Evolutionary conservation across 1,139 yeast genomes (phyloP), one percentile per base, ranked within the genome.

Genomic region (Diutina catenulata): DNA sequence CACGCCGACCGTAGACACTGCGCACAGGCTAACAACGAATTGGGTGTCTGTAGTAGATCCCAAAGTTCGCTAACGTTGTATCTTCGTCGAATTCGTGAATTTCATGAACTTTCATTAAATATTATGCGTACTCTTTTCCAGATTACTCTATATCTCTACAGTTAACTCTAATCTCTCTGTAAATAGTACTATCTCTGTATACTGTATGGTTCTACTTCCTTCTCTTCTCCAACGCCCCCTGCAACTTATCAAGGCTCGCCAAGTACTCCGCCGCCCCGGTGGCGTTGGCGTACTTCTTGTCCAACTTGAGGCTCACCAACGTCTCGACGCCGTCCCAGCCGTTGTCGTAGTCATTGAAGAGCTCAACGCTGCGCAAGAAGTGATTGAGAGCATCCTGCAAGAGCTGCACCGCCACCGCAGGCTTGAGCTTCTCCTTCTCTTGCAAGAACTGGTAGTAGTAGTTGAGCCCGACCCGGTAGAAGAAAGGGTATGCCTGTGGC

Each of bases 271-370:
- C n/a, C n/a, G n/a, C n/a, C n/a, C n/a, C n/a, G n/a, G n/a, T n/a
- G n/a, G n/a, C n/a, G n/a, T n/a, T n/a, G n/a, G n/a, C n/a, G n/a
- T n/a, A n/a, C n/a, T n/a, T n/a, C n/a, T n/a, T n/a, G n/a, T n/a
- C n/a, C 9, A 31, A 24, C 7, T 26, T 26, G 2, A 31, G 22
- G 20, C 21, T 26, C n/a, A 31, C 22, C 8, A 31, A 21, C 13
- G 3, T n/a, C 10, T 64, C 66, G 3, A 86, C 61, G 0, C 94
- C 94, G 40, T 76, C 60, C 95, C 95, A 87, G 18, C 84, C 81
- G 45, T 83, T 69, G 14, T 72, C 57, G 53, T 74, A 80, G 33
- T 65, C 64, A 32, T 80, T 82, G 47, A 84, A 79, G 36, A 88
- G 62, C 57, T 88, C 96, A 11, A 83, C 75, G 10, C 87, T 60